These are phyloP conservation scores for Penicillium brevicompactum DNA, from an alignment of 2,329 filamentous ascomycete species.

Conservation along the genomic window DNA sequence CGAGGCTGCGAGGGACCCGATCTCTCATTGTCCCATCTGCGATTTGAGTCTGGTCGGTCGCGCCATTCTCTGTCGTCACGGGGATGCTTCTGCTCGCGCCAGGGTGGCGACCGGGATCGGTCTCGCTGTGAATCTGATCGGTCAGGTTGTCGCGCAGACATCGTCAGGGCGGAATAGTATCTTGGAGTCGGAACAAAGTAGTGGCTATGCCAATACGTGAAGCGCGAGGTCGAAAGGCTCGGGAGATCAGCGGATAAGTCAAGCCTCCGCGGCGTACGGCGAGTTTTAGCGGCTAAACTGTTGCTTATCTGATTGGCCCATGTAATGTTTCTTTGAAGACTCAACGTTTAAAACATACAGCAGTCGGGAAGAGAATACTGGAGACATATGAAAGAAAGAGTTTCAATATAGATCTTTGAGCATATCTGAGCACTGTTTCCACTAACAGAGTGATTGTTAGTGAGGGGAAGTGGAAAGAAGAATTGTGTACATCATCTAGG, in stretches of 20 bases:
- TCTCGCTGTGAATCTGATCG: conserved; percentile 40
- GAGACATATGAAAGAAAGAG: too few relatives aligned
- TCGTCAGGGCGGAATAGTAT: conserved; percentile 10
- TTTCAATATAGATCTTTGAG: too few relatives aligned
- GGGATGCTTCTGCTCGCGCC: conserved; percentile 41
- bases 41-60: conserved; percentile 26
- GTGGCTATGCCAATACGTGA: not conserved
- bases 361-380: too few relatives aligned
- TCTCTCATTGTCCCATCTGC: conserved; percentile 25
- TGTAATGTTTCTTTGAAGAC: not conserved
- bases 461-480: not conserved
- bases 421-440: too few relatives aligned
- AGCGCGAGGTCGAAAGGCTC: conserved; percentile 19
- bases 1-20: conserved; percentile 27
- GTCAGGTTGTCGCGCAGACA: conserved; percentile 38
- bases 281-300: not conserved
- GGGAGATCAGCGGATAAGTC: conserved; percentile 26
- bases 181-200: not conserved
- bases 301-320: not conserved
- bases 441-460: too few relatives aligned
- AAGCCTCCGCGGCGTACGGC: conserved; percentile 1
- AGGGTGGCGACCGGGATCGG: conserved; percentile 46
- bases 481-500: not conserved
- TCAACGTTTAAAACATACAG: not conserved
- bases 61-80: conserved; percentile 36